Percentiles rank a stretch among this genome's conserved stretches.
Evolutionary conservation across 78 protist species (phyloP).

Genomic region (Monosiga brevicollis): DNA sequence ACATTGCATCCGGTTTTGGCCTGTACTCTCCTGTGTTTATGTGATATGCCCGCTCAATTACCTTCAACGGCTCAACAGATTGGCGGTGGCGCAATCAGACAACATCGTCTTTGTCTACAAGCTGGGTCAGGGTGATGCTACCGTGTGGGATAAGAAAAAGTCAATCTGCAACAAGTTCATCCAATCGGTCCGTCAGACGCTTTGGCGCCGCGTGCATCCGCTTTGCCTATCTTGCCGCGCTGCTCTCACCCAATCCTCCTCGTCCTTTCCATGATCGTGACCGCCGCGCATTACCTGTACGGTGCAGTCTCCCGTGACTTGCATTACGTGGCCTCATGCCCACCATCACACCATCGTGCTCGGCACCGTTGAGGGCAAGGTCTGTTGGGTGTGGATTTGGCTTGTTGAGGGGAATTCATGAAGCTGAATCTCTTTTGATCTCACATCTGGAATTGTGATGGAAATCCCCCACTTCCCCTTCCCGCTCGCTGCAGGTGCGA

Average conservation of each 20-base stretch:
- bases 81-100: constrained; percentile 81
- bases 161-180: constrained; percentile 72
- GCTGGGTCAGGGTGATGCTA: constrained; percentile 34
- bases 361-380: constrained; percentile 41
- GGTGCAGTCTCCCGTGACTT: constrained; percentile 44
- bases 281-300: no score
- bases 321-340: constrained; percentile 59
- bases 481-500: neutral
- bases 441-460: neutral
- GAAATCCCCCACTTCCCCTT: neutral
- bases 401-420: neutral
- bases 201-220: no score
- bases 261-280: no score
- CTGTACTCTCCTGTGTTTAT: no score
- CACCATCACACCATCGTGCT: constrained; percentile 38
- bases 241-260: no score
- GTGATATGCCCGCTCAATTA: no score
- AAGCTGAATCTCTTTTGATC: neutral
- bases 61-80: no score
- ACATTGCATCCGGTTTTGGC: no score
- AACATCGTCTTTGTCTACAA: constrained; percentile 74
- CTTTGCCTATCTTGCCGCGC: no score
- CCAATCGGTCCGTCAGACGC: neutral
- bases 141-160: constrained; percentile 67
- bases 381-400: neutral